Evolutionary conservation across 495 filamentous ascomycete species (phyloP).

Genomic region (Parmelia sp.): DNA sequence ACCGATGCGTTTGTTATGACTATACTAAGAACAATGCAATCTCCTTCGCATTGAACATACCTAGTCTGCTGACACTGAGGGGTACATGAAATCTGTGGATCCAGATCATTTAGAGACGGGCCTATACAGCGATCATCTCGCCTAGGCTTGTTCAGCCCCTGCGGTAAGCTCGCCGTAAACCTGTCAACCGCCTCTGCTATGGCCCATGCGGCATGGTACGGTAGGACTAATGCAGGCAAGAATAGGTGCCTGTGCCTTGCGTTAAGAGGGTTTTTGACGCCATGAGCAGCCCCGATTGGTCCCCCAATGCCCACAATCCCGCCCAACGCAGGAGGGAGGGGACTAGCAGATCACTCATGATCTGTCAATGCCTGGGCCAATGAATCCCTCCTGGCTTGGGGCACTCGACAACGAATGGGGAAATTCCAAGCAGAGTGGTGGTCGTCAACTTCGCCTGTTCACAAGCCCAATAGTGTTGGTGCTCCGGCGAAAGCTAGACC

Average conservation of each 20-base stretch:
- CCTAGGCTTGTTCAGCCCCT: neutral
- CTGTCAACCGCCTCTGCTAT: neutral
- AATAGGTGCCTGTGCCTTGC: slow-evolving; percentile 13
- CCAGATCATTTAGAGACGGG: slow-evolving; percentile 5
- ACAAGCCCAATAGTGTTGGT: neutral
- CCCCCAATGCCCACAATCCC: slow-evolving; percentile 2
- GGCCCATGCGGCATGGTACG: too few relatives aligned
- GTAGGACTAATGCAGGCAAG: slow-evolving; percentile 14
- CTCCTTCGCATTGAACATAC: too few relatives aligned
- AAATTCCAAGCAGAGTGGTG: neutral
- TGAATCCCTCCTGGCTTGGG: neutral
- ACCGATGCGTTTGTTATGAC: too few relatives aligned
- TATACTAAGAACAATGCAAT: neutral
- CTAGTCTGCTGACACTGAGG: neutral
- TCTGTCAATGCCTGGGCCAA: slow-evolving; percentile 14
- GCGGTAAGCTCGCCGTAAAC: neutral
- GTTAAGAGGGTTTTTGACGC: neutral
- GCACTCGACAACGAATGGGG: slow-evolving; percentile 4
- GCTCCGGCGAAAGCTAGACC: neutral
- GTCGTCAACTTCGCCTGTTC: neutral
- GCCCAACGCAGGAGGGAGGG: neutral
- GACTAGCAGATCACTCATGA: slow-evolving; percentile 12
- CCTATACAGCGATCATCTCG: neutral
- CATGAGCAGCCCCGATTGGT: neutral
- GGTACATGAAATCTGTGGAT: neutral